These are phyloP conservation scores for Aspergillus proliferans DNA, from an alignment of 2,329 filamentous ascomycete genomes.

Conservation along the genomic window DNA sequence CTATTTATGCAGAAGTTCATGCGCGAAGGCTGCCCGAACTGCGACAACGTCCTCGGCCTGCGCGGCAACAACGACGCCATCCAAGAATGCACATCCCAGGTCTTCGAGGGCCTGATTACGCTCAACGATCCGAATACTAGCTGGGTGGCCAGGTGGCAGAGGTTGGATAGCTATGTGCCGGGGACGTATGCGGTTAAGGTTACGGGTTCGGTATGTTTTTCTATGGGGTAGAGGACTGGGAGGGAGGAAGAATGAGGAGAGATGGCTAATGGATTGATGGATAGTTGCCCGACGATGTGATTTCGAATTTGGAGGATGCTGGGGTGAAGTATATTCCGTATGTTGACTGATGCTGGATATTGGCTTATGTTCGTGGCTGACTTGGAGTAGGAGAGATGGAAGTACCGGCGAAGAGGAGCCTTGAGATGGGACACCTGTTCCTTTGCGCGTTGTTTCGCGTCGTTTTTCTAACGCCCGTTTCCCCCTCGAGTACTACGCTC, in stretches of 20 bases:
- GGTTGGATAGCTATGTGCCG: conserved; percentile 77
- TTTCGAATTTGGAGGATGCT: conserved; percentile 51
- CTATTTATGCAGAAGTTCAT: conserved; percentile 63
- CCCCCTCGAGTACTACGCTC: too few relatives aligned
- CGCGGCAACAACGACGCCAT: conserved; percentile 72
- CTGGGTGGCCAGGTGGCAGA: conserved; percentile 97
- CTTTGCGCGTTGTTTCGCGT: too few relatives aligned
- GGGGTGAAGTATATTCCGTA: conserved; percentile 58
- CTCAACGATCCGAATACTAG: conserved; percentile 74
- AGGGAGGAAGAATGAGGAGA: not conserved
- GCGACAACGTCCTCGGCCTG: conserved; percentile 84
- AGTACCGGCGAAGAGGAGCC: conserved; percentile 41
- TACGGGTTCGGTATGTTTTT: conserved; percentile 59
- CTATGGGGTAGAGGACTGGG: not conserved
- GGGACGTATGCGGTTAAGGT: conserved; percentile 96
- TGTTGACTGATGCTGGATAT: conserved; percentile 14
- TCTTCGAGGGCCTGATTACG: conserved; percentile 88
- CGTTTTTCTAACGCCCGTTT: too few relatives aligned
- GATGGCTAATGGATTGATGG: conserved; percentile 1
- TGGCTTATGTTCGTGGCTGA: conserved; percentile 5
- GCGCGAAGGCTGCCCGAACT: conserved; percentile 88
- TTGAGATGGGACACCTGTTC: conserved; percentile 5
- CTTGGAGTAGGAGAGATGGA: conserved; percentile 36
- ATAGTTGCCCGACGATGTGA: conserved; percentile 52
- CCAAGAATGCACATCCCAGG: conserved; percentile 87